A percentile compares a stretch with the other conserved stretches of the same genome.
These are phyloP conservation scores for Pseudogymnoascus sp. DNA, from an alignment of 2,329 filamentous ascomycete species.

Conservation along the genomic window DNA sequence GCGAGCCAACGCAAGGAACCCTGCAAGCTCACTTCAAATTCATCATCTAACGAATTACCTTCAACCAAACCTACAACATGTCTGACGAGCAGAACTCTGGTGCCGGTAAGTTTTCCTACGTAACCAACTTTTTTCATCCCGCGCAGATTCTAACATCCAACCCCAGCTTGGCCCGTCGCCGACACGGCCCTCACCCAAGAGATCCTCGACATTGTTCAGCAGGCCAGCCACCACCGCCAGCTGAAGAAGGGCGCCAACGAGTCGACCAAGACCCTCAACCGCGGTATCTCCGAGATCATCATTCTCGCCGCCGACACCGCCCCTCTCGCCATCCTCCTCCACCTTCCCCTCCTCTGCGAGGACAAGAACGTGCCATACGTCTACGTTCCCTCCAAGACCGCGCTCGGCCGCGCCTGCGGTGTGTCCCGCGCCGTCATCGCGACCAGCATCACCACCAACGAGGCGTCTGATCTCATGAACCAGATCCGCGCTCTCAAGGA, in stretches of 20 bases:
- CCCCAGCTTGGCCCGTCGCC: conserved; percentile 59
- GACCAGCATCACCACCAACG: conserved; percentile 82
- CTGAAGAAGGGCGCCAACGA: conserved; percentile 87
- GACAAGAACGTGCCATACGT: conserved; percentile 69
- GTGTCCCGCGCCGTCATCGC: conserved; percentile 83
- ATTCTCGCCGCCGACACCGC: conserved; percentile 82
- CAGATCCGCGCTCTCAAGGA: conserved; percentile 87
- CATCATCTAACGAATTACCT: not conserved
- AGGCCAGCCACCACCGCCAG: conserved; percentile 52
- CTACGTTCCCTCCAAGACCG: conserved; percentile 69
- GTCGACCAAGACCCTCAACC: conserved; percentile 80
- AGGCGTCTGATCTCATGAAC: conserved; percentile 74
- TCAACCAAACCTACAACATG: conserved; percentile 19
- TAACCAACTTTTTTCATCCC: not conserved
- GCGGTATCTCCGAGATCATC: conserved; percentile 82
- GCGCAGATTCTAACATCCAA: conserved; percentile 8
- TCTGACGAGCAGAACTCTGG: conserved; percentile 28
- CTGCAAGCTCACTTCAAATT: conserved; percentile 28
- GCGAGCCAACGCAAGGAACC: conserved; percentile 56
- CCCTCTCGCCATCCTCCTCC: conserved; percentile 79
- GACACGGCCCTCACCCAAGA: conserved; percentile 68
- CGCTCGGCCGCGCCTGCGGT: conserved; percentile 81
- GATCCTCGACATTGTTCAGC: conserved; percentile 71
- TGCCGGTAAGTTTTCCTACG: conserved; percentile 20
- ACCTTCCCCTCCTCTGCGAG: conserved; percentile 82